phyloP scores from a whole-genome alignment of 1,139 yeast genomes.

The Candida freyschussii region DNA sequence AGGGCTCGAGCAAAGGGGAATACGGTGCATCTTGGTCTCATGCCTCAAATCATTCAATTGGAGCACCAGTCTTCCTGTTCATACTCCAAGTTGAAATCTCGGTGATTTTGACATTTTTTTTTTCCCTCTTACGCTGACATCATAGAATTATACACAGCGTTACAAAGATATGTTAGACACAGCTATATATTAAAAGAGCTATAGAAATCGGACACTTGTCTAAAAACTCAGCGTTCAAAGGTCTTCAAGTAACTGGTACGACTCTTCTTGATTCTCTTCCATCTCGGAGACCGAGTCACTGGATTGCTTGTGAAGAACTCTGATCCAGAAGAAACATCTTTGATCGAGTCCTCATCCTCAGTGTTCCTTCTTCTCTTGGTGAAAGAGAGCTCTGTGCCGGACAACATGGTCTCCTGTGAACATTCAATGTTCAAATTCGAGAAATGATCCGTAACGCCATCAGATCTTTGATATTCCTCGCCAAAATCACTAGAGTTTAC shows the following conservation, averaged over 20 bases:
- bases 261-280: constrained; percentile 14
- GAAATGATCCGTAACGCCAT: constrained; percentile 8
- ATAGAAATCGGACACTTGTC: too few relatives aligned
- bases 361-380: constrained; percentile 6
- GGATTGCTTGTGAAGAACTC: constrained; percentile 16
- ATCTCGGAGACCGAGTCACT: constrained; percentile 11
- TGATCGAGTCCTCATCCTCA: constrained; percentile 3
- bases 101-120: too few relatives aligned
- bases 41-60: too few relatives aligned
- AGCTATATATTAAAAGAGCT: too few relatives aligned
- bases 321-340: not conserved
- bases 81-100: too few relatives aligned
- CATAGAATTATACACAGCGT: too few relatives aligned
- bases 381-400: constrained; percentile 2
- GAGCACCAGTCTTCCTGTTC: too few relatives aligned
- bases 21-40: too few relatives aligned
- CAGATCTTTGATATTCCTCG: constrained; percentile 4
- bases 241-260: constrained; percentile 5
- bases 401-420: constrained; percentile 7
- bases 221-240: too few relatives aligned
- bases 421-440: constrained; percentile 9
- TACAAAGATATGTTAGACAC: too few relatives aligned
- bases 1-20: too few relatives aligned
- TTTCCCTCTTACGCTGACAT: too few relatives aligned
- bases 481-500: constrained; percentile 14